These are phyloP conservation scores for Allium sativum DNA, from an alignment of 106 monocot genomes.

Conservation along the genomic window DNA sequence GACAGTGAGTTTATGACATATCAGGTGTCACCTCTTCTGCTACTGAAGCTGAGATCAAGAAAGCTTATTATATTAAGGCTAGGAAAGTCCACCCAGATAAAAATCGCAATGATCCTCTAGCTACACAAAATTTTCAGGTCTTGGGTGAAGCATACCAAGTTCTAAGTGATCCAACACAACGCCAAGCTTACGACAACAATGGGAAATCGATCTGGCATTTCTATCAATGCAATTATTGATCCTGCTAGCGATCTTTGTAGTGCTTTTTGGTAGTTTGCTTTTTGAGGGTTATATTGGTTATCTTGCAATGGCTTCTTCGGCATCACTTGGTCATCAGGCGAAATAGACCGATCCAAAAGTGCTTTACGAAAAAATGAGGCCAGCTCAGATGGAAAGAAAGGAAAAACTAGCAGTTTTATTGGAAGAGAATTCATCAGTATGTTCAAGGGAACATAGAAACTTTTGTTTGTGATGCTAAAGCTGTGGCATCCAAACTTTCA, in stretches of 20 bases:
- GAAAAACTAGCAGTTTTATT: too few relatives aligned
- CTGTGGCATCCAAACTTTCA: too few relatives aligned
- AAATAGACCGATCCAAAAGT: conserved; percentile 74
- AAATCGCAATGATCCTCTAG: conserved; percentile 15
- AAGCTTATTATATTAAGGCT: too few relatives aligned
- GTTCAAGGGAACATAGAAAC: too few relatives aligned
- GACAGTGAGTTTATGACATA: too few relatives aligned
- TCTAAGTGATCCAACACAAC: conserved; percentile 71
- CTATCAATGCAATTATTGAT: conserved; percentile 90
- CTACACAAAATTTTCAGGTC: conserved; percentile 40
- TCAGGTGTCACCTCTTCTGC: too few relatives aligned
- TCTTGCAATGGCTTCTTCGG: conserved; percentile 98
- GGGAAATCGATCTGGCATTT: conserved; percentile 91
- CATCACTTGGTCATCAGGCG: conserved; percentile 80
- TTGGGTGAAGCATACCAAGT: conserved; percentile 95
- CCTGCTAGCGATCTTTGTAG: conserved; percentile 99
- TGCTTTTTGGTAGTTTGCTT: conserved; percentile 96
- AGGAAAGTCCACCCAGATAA: conserved; percentile 24
- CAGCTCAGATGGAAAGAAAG: too few relatives aligned
- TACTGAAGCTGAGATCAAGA: too few relatives aligned
- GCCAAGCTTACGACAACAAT: conserved; percentile 68
- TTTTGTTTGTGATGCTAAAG: too few relatives aligned
- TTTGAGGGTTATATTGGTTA: conserved; percentile 98
- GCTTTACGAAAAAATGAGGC: conserved; percentile 87
- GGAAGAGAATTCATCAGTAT: too few relatives aligned